phyloP scores from a whole-genome alignment of 495 filamentous ascomycete genomes.

The Aspergillus baeticus region DNA sequence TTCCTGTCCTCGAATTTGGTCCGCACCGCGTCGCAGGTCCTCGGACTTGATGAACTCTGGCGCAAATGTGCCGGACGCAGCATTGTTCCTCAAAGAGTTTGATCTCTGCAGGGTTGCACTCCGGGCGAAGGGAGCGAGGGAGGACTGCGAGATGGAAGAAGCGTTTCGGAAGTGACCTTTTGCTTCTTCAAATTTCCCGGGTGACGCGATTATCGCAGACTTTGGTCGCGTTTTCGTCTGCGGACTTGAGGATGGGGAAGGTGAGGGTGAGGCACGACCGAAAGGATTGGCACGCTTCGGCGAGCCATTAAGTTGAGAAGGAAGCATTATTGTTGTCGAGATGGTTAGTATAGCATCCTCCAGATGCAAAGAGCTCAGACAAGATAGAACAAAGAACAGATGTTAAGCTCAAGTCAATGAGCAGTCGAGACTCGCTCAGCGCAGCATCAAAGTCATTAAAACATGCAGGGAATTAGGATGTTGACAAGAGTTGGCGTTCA shows the following conservation, averaged over 20 bases:
- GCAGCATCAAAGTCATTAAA: conserved; percentile 6
- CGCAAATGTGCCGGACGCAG: conserved; percentile 78
- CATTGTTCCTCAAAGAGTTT: conserved; percentile 56
- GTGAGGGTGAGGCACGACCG: conserved; percentile 57
- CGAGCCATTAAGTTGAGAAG: conserved; percentile 46
- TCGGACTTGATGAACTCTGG: conserved; percentile 92
- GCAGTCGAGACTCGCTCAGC: conserved; percentile 9
- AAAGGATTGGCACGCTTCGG: conserved; percentile 78
- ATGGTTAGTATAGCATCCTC: conserved; percentile 35
- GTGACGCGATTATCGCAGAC: conserved; percentile 65
- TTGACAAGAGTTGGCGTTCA: conserved; percentile 8
- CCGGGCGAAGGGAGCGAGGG: conserved; percentile 24
- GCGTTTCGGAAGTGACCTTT: conserved; percentile 55
- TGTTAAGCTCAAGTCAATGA: conserved; percentile 7
- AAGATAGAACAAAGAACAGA: conserved; percentile 7
- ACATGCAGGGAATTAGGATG: background rate
- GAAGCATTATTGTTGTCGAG: conserved; percentile 37
- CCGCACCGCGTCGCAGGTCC: conserved; percentile 61
- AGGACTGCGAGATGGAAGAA: conserved; percentile 49
- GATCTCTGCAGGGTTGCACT: conserved; percentile 48
- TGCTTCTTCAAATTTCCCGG: conserved; percentile 38
- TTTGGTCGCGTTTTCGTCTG: conserved; percentile 59
- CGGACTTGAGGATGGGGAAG: conserved; percentile 57
- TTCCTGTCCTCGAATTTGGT: conserved; percentile 75
- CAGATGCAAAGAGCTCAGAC: conserved; percentile 11